These are phyloP conservation scores for Suillus paluster DNA, from an alignment of 768 basidiomycete species.

Conservation along the genomic window DNA sequence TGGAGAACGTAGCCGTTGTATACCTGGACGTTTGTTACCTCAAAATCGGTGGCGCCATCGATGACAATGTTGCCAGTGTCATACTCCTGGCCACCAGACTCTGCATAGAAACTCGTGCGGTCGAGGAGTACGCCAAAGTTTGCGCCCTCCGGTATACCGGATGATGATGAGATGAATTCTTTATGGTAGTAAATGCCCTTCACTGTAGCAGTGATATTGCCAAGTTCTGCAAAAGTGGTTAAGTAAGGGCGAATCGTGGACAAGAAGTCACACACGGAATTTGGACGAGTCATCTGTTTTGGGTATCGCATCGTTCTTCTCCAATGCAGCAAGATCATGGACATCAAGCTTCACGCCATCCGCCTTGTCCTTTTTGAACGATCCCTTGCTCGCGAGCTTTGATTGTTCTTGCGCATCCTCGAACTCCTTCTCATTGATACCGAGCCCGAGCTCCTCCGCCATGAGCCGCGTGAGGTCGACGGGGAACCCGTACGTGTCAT, in stretches of 20 bases:
- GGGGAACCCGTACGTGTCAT: slow-evolving; percentile 98
- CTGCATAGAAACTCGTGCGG: slow-evolving; percentile 95
- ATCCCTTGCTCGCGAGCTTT: slow-evolving; percentile 90
- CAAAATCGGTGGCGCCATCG: slow-evolving; percentile 90
- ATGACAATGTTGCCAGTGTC: slow-evolving; percentile 96
- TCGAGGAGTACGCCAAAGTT: slow-evolving; percentile 89
- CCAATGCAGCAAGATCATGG: slow-evolving; percentile 88
- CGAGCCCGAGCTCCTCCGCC: slow-evolving; percentile 91
- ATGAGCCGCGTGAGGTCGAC: slow-evolving; percentile 95
- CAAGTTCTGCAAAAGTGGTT: slow-evolving; percentile 54
- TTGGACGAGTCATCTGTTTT: slow-evolving; percentile 95
- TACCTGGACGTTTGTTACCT: slow-evolving; percentile 90
- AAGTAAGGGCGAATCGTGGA: background rate
- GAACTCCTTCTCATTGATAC: slow-evolving; percentile 87
- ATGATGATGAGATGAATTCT: slow-evolving; percentile 71
- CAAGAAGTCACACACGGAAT: slow-evolving; percentile 64
- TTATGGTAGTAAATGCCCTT: slow-evolving; percentile 87
- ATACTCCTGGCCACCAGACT: slow-evolving; percentile 95
- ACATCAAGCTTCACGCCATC: slow-evolving; percentile 92
- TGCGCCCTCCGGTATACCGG: slow-evolving; percentile 62
- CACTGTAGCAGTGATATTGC: slow-evolving; percentile 75
- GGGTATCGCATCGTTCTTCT: slow-evolving; percentile 73
- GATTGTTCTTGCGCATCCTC: slow-evolving; percentile 86
- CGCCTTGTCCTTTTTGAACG: slow-evolving; percentile 66
- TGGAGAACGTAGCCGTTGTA: slow-evolving; percentile 97